phyloP scores from a whole-genome alignment of 371 early-diverging fungal species.

The Rhizopus delemar region DNA sequence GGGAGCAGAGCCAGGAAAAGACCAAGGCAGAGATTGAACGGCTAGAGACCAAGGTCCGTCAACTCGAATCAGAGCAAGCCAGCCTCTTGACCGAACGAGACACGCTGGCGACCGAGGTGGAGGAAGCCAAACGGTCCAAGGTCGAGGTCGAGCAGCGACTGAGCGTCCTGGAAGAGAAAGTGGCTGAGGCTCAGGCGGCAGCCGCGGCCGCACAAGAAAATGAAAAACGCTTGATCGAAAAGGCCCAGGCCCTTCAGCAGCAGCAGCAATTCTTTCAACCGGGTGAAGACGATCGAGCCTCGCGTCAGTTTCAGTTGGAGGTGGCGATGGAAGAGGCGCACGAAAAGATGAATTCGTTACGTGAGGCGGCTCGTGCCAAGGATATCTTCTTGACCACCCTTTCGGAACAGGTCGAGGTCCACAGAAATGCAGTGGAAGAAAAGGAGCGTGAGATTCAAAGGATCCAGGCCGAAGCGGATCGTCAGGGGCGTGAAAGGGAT shows the following conservation, averaged over 20 bases:
- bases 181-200: conserved; percentile 45
- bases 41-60: conserved; percentile 36
- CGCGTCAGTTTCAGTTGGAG: conserved; percentile 46
- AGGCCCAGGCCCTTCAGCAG: conserved; percentile 17
- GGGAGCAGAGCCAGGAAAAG: conserved; percentile 23
- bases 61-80: conserved; percentile 62
- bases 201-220: conserved; percentile 38
- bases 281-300: conserved; percentile 16
- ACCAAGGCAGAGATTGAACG: conserved; percentile 27
- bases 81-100: conserved; percentile 59
- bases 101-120: conserved; percentile 55
- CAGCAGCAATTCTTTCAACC: conserved; percentile 20
- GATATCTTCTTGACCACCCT: conserved; percentile 49
- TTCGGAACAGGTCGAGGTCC: conserved; percentile 47
- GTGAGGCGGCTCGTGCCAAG: conserved; percentile 53
- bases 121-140: conserved; percentile 41
- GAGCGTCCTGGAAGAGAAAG: conserved; percentile 48
- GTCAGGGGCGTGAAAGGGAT: conserved; percentile 44
- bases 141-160: conserved; percentile 36
- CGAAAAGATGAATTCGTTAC: conserved; percentile 47
- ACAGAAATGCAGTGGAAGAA: conserved; percentile 49
- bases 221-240: conserved; percentile 10
- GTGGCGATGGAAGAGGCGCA: conserved; percentile 56
- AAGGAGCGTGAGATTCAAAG: conserved; percentile 52
- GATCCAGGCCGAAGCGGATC: conserved; percentile 41